phyloP scores from a whole-genome alignment of 192 early-diverging fungal genomes.

The Linnemannia hyalina region DNA sequence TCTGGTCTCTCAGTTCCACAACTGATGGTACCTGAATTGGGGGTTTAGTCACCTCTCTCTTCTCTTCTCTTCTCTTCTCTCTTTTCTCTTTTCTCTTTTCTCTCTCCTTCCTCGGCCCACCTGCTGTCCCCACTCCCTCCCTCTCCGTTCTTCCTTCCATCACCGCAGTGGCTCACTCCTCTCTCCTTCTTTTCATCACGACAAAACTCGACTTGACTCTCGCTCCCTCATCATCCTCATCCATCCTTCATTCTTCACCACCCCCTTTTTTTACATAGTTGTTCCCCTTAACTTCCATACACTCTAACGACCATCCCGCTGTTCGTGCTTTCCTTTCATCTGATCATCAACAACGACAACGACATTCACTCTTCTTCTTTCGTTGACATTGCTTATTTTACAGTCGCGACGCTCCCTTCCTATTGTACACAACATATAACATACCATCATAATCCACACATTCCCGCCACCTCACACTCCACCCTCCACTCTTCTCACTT shows the following conservation, averaged over 20 bases:
- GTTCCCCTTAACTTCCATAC: not conserved
- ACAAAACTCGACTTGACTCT: not conserved
- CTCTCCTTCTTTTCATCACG: not conserved
- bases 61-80: not conserved
- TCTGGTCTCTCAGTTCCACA: not conserved
- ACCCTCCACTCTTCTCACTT: not conserved
- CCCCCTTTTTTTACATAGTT: too few relatives aligned
- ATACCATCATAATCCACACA: not conserved
- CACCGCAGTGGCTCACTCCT: not conserved
- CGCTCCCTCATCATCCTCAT: not conserved
- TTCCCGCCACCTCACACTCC: not conserved
- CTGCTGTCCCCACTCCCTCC: slow-evolving; percentile 3
- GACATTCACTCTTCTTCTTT: too few relatives aligned
- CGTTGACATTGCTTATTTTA: not conserved
- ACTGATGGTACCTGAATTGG: slow-evolving; percentile 3
- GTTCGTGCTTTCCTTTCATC: not conserved
- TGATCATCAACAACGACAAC: not conserved
- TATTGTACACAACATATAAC: not conserved
- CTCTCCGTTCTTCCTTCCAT: not conserved
- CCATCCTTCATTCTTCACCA: not conserved
- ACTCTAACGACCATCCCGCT: not conserved
- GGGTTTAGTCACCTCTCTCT: not conserved
- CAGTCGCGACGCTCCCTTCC: not conserved
- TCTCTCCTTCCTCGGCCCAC: not conserved
- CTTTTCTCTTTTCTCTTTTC: not conserved